Evolutionary conservation across 225 moss, liverwort and hornwort species (phyloP).

Genomic region (Pleurozium schreberi): DNA sequence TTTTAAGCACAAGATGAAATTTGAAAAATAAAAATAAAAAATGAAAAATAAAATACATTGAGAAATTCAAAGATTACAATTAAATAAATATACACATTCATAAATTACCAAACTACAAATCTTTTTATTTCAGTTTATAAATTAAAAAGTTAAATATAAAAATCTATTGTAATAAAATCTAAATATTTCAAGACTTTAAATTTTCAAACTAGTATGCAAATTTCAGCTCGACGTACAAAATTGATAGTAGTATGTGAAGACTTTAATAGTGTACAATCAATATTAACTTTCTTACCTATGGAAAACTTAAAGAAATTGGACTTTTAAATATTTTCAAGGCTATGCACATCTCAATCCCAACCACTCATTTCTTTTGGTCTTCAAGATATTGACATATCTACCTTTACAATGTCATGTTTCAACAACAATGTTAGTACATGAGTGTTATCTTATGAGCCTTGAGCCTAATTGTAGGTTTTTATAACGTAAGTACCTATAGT

Average conservation of each 20-base stretch:
- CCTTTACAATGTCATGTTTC: too few relatives aligned
- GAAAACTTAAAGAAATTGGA: background rate
- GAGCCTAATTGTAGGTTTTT: too few relatives aligned
- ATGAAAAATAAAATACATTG: background rate
- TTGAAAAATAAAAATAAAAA: background rate
- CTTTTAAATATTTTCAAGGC: background rate
- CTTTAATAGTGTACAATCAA: background rate
- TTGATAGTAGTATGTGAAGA: too few relatives aligned
- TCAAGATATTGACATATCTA: background rate
- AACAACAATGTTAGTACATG: too few relatives aligned
- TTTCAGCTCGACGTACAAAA: background rate
- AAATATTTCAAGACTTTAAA: background rate
- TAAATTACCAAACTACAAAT: background rate
- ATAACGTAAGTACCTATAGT: too few relatives aligned
- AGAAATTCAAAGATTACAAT: background rate
- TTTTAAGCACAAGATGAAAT: background rate
- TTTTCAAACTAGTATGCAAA: background rate
- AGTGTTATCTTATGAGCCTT: too few relatives aligned
- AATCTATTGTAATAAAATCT: background rate
- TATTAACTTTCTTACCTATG: background rate
- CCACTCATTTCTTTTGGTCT: background rate
- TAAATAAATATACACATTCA: background rate
- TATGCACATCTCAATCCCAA: background rate
- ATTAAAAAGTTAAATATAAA: too few relatives aligned
- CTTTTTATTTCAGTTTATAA: background rate